Conservation (phyloP, 2,329 filamentous ascomycete species). For the Pestalotiopsis sp. region DNA sequence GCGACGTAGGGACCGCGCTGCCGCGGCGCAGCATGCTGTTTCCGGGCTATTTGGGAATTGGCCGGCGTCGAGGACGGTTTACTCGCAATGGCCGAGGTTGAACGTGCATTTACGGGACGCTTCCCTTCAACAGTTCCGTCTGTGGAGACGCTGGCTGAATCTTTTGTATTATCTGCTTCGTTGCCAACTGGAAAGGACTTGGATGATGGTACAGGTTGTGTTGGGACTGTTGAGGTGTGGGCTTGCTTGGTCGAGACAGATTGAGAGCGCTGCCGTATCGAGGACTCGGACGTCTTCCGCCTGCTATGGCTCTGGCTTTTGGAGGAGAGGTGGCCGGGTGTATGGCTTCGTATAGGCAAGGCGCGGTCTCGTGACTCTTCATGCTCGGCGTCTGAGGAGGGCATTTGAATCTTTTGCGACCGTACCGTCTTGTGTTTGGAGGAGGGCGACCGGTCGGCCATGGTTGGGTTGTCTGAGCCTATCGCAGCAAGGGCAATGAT, state of each 20-base stretch:
- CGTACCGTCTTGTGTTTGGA: conserved; percentile 49
- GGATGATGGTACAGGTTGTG: conserved; percentile 13
- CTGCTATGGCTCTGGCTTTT: conserved; percentile 52
- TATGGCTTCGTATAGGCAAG: conserved; percentile 56
- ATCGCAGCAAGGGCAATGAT: conserved; percentile 8
- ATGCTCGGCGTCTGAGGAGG: conserved; percentile 36
- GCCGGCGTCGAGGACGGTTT: conserved; percentile 24
- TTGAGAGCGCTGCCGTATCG: conserved; percentile 57
- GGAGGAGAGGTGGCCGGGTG: conserved; percentile 61
- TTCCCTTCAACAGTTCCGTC: conserved; percentile 30
- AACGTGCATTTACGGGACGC: conserved; percentile 49
- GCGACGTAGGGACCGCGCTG: conserved; percentile 44
- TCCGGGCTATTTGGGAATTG: conserved; percentile 17
- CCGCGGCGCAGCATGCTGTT: conserved; percentile 23
- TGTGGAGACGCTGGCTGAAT: conserved; percentile 22
- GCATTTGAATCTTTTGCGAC: conserved; percentile 53
- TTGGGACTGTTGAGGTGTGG: conserved; percentile 27
- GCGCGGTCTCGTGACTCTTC: conserved; percentile 36
- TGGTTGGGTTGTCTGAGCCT: conserved; percentile 18
- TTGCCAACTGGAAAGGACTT: conserved; percentile 11
- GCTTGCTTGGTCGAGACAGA: conserved; percentile 42
- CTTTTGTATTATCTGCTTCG: conserved; percentile 21
- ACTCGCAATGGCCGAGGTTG: conserved; percentile 53
- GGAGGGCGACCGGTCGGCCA: conserved; percentile 34
- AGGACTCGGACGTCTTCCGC: conserved; percentile 52